Evolutionary conservation across 1,139 yeast genomes (phyloP).

Genomic region (Hansenula lynferdii): DNA sequence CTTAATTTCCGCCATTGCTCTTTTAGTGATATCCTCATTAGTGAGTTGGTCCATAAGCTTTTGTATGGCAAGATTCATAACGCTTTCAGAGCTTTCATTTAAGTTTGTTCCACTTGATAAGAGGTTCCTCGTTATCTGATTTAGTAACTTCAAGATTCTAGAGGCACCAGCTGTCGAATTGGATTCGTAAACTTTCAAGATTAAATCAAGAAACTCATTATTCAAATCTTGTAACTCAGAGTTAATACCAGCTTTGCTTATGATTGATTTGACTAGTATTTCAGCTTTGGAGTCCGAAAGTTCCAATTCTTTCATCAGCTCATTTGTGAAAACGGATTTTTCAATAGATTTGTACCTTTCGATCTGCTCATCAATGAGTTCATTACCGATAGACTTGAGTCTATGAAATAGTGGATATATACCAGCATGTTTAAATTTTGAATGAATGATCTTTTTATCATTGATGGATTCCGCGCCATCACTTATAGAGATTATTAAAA

Average conservation of each 20-base stretch:
- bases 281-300: constrained; percentile 12
- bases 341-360: constrained; percentile 39
- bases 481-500: constrained; percentile 61
- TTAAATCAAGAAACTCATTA: constrained; percentile 42
- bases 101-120: constrained; percentile 45
- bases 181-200: constrained; percentile 6
- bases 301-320: constrained; percentile 16
- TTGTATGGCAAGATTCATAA: constrained; percentile 72
- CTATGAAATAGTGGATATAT: constrained; percentile 53
- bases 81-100: constrained; percentile 48
- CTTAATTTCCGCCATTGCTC: constrained; percentile 68
- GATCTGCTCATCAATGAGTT: constrained; percentile 54
- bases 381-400: constrained; percentile 51
- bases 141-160: constrained; percentile 41
- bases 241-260: not conserved
- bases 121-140: constrained; percentile 66
- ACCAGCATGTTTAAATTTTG: constrained; percentile 59
- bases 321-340: constrained; percentile 8
- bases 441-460: constrained; percentile 38
- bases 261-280: constrained; percentile 9
- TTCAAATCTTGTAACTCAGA: constrained; percentile 12
- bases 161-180: constrained; percentile 27
- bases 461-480: constrained; percentile 54
- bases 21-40: constrained; percentile 79
- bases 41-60: constrained; percentile 64